phyloP scores from a whole-genome alignment of 2,329 filamentous ascomycete species.

The Epichloe amarillans region DNA sequence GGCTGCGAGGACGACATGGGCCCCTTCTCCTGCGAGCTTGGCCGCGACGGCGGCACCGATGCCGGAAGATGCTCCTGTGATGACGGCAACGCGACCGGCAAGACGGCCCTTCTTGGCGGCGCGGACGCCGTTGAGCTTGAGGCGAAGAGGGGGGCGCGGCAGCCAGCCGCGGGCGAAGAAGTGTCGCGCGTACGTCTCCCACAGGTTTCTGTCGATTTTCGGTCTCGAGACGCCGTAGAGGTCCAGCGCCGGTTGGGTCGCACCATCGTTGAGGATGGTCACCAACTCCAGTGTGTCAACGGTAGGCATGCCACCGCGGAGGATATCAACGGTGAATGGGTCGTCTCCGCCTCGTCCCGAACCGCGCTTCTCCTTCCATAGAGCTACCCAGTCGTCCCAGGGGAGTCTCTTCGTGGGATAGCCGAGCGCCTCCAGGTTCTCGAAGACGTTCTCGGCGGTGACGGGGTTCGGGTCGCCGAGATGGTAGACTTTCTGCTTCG shows the following conservation, averaged over 20 bases:
- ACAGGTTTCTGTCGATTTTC: slow-evolving; percentile 54
- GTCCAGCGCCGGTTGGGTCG: slow-evolving; percentile 47
- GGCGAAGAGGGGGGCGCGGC: slow-evolving; percentile 47
- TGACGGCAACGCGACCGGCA: slow-evolving; percentile 55
- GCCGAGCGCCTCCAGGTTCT: slow-evolving; percentile 50
- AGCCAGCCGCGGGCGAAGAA: slow-evolving; percentile 75
- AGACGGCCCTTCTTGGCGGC: slow-evolving; percentile 39
- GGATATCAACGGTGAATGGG: slow-evolving; percentile 64
- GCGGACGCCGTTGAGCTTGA: slow-evolving; percentile 16
- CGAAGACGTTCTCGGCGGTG: slow-evolving; percentile 51
- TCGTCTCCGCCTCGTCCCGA: slow-evolving; percentile 52
- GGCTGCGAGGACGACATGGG: slow-evolving; percentile 58
- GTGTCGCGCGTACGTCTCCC: slow-evolving; percentile 67
- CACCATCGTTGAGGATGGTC: slow-evolving; percentile 58
- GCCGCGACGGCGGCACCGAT: slow-evolving; percentile 64
- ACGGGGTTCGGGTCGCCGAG: slow-evolving; percentile 61
- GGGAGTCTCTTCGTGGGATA: slow-evolving; percentile 53
- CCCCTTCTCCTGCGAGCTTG: slow-evolving; percentile 57
- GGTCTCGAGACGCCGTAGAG: slow-evolving; percentile 45
- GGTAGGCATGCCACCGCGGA: slow-evolving; percentile 68
- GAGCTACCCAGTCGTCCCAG: slow-evolving; percentile 61
- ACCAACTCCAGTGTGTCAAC: slow-evolving; percentile 58
- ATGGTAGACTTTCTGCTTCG: slow-evolving; percentile 56
- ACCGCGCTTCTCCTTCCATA: slow-evolving; percentile 61
- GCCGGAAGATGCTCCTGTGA: slow-evolving; percentile 70